Base-by-base conservation (phyloP, 1,284 basidiomycete genomes). In the Coniophora puteana region DNA sequence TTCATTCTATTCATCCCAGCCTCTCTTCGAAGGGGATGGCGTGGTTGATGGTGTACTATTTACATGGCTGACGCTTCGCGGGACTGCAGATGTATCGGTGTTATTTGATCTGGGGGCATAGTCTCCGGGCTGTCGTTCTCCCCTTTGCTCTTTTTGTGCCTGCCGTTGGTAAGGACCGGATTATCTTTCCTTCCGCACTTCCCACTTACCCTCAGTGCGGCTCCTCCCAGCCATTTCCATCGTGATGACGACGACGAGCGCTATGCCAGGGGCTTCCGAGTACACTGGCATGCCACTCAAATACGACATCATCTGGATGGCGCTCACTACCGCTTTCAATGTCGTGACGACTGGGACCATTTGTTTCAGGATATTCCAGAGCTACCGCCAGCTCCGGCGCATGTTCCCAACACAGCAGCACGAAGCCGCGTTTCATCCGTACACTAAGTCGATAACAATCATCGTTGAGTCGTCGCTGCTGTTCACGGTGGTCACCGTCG, bases 401-500 rank as follows among this genome's bases (percentile, higher is more conserved):
- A 31, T 50, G n/a, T 33, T 54, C 26, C 23, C 45, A n/a, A 36
- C 41, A n/a, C 43, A 49, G 21, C 22, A 40, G 6, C 31, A 40
- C 18, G 32, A 40, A 18, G 50, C 39, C 37, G n/a, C n/a, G n/a
- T n/a, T n/a, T n/a, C n/a, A n/a, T n/a, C n/a, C n/a, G n/a, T 58
- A 59, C 38, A 55, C 53, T 8, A 45, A 50, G 6, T 26, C 55
- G 17, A 40, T 53, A 8, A 51, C 55, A 4, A 51, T 59, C 25
- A 39, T 61, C 21, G 48, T 61, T 27, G 58, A 61, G 44, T 54
- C 52, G 4, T 53, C 57, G 8, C 36, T 54, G 24, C 56, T 53
- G 6, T 55, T 53, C 43, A 49, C 48, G 26, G 12, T 55, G 0
- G 33, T 53, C 21, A 49, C 51, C 3, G 49, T 55, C 22, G 40